Conservation (phyloP, 805 yeast genomes). For the Myxozyma vanderwaltii region DNA sequence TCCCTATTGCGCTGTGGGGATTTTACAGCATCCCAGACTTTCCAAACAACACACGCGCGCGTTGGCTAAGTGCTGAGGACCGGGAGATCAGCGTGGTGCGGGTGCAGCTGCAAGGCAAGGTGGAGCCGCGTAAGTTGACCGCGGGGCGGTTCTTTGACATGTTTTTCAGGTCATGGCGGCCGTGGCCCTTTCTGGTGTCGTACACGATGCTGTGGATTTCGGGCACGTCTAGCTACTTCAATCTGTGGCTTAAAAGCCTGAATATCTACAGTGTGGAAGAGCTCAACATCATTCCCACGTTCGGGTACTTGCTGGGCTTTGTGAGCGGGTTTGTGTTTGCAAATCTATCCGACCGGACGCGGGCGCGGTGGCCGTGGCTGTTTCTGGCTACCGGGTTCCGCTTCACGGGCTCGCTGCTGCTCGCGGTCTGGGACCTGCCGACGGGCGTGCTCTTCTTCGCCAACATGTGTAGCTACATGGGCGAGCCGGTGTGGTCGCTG, state of each 20-base stretch:
- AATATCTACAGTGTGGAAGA: constrained; percentile 38
- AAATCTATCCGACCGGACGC: constrained; percentile 39
- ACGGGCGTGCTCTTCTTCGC: constrained; percentile 26
- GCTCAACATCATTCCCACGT: constrained; percentile 43
- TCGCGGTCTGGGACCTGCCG: constrained; percentile 29
- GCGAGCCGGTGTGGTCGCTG: constrained; percentile 32
- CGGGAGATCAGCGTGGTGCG: constrained; percentile 20
- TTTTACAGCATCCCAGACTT: constrained; percentile 27
- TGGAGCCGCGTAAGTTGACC: constrained; percentile 19
- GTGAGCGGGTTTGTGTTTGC: constrained; percentile 39
- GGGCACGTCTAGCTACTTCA: constrained; percentile 36
- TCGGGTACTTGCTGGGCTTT: constrained; percentile 42
- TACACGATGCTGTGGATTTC: constrained; percentile 30
- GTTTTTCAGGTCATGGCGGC: constrained; percentile 30
- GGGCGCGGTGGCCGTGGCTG: constrained; percentile 29
- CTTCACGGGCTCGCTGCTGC: constrained; percentile 21
- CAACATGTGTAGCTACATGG: constrained; percentile 23
- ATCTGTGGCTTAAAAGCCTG: constrained; percentile 41
- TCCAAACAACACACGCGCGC: constrained; percentile 28
- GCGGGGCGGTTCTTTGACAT: constrained; percentile 17
- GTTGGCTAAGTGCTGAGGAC: constrained; percentile 22
- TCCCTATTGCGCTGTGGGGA: constrained; percentile 30
- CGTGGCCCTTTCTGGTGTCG: constrained; percentile 31
- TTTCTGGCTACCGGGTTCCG: constrained; percentile 21
- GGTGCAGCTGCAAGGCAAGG: constrained; percentile 20